Base-by-base conservation (phyloP, 257 asterid species). In the Rehmannia glutinosa region DNA sequence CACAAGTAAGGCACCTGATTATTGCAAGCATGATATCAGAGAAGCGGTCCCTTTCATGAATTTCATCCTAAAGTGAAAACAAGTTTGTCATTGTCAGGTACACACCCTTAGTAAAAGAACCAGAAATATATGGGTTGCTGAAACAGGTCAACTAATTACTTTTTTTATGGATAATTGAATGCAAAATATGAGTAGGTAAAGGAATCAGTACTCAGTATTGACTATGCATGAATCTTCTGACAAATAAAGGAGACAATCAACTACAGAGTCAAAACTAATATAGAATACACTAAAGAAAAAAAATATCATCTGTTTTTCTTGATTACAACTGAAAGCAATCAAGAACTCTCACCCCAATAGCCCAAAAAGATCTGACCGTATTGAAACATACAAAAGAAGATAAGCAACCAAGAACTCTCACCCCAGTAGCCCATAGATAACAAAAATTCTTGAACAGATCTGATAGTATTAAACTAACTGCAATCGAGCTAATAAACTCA, bases 11-110 rank as follows among this genome's bases (percentile, higher is more conserved):
- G 78, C 72, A 94, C 99, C 58, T 94, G 86, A 94, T 74, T 74
- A 94, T 83, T 80, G 99, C 87, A 70, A 93, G 96, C 94, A 91
- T 90, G 83, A 93, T 78, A 81, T 94, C 99, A 12, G 99, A 88
- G 82, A 77, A 91, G 71, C 96, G 92, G 59, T 94, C 99, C 30
- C 99, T 85, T 81, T 94, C 99, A 70, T 94, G 99, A 84, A 94
- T 91, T 83, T 94, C 99, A 62, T 94, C 99, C 99, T 94, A 73
- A 66, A 66, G 52, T 68, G 65, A 58, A 74, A 77, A 54, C 36
- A 64, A 43, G 28, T 33, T n/a, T n/a, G n/a, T n/a, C 25, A 27
- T 19, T 62, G 69, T 74, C 58, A 85, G 60, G 66, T 24, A 38
- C 42, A 56, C 35, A 23, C 41, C 43, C 41, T 33, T 36, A 8